These are phyloP conservation scores for Pseudogymnoascus sp. DNA, from an alignment of 2,329 filamentous ascomycete genomes.

Conservation along the genomic window DNA sequence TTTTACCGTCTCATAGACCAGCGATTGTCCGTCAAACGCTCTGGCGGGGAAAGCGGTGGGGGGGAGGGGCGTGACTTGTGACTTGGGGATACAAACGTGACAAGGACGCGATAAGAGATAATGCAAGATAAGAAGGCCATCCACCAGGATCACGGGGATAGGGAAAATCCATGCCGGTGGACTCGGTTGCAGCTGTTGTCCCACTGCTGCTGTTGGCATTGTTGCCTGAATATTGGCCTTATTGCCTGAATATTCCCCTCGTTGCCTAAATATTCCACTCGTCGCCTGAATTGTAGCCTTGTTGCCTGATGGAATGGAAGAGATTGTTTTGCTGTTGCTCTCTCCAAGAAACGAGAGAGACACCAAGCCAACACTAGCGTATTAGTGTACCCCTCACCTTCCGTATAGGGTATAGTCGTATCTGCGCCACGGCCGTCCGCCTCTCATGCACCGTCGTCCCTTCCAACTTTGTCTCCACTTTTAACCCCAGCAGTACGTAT, in stretches of 20 bases:
- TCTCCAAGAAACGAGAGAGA: not conserved
- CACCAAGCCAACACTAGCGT: not conserved
- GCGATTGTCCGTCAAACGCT: not conserved
- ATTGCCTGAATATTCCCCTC: not conserved
- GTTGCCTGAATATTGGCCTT: not conserved
- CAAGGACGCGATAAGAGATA: not conserved
- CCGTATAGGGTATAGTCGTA: not conserved
- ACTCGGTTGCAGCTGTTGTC: not conserved
- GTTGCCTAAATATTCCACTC: too few relatives aligned
- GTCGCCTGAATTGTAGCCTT: not conserved
- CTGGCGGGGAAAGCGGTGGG: not conserved
- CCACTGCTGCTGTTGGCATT: not conserved
- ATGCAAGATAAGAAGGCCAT: too few relatives aligned
- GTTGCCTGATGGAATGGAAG: not conserved
- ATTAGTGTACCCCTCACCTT: conserved; percentile 4
- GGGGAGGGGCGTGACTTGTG: conserved; percentile 7
- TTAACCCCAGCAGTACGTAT: not conserved
- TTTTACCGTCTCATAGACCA: not conserved
- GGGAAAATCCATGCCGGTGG: not conserved
- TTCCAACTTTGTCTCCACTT: not conserved
- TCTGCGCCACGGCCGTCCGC: not conserved
- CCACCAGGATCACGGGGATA: too few relatives aligned
- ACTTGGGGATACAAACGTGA: not conserved
- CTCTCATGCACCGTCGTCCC: not conserved
- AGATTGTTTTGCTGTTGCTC: conserved; percentile 1